Evolutionary conservation across 169 alveolate species (phyloP).

Genomic region (Plasmodium billcollinsi): DNA sequence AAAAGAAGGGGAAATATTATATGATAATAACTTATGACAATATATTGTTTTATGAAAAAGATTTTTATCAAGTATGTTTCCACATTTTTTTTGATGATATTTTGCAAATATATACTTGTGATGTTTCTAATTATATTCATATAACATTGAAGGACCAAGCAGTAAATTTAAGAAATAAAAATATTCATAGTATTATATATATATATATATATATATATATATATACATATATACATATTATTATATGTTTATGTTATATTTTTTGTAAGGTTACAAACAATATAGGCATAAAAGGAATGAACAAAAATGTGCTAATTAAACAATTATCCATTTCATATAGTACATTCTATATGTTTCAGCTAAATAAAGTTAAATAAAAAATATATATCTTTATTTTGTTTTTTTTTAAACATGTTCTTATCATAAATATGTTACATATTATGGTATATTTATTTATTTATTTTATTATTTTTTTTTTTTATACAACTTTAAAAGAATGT

Average conservation of each 20-base stretch:
- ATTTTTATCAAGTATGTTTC: constrained; percentile 48
- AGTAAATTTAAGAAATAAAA: constrained; percentile 3
- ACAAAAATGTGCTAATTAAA: constrained; percentile 35
- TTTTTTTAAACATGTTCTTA: neutral
- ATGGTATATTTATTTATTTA: neutral
- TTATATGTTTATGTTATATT: neutral
- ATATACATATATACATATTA: neutral
- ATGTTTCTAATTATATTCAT: constrained; percentile 50
- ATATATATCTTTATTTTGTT: neutral
- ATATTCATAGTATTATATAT: neutral
- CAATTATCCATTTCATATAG: constrained; percentile 56
- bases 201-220: neutral
- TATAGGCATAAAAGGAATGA: constrained; percentile 65
- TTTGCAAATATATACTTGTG: constrained; percentile 34
- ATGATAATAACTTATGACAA: constrained; percentile 44
- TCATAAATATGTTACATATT: neutral
- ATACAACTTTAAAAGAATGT: constrained; percentile 30
- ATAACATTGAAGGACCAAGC: constrained; percentile 24
- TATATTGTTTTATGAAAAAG: constrained; percentile 47
- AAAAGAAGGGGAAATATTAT: constrained; percentile 49
- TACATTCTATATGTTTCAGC: constrained; percentile 46
- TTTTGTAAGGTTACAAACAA: constrained; percentile 24
- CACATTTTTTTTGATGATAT: constrained; percentile 28
- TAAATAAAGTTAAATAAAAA: constrained; percentile 26
- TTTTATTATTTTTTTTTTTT: neutral